A percentile compares a stretch with the other conserved stretches of the same genome.
Evolutionary conservation across 2,329 filamentous ascomycete species (phyloP).

Genomic region (Talaromyces verruculosus): DNA sequence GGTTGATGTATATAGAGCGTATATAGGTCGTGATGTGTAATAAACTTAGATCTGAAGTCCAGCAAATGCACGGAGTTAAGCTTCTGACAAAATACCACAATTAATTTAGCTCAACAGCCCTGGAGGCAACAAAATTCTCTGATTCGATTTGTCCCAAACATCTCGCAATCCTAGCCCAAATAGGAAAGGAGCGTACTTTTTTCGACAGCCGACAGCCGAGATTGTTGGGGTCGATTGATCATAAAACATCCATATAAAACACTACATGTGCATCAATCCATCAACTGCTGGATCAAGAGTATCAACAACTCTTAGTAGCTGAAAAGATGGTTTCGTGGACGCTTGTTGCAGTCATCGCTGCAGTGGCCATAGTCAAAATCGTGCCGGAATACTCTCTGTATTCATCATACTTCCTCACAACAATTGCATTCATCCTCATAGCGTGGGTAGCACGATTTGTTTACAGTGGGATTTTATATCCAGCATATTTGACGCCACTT

Average conservation of each 20-base stretch:
- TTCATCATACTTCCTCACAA: conserved; percentile 32
- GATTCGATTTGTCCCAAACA: neutral
- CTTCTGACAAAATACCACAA: neutral
- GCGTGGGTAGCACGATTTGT: conserved; percentile 29
- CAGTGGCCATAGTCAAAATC: conserved; percentile 4
- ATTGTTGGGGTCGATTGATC: neutral
- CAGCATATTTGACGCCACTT: conserved; percentile 58
- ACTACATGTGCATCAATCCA: neutral
- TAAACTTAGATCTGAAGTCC: neutral
- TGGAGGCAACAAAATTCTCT: neutral
- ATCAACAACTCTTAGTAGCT: neutral
- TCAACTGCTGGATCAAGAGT: neutral
- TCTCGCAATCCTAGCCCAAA: conserved; percentile 1
- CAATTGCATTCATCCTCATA: conserved; percentile 26
- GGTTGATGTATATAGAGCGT: neutral
- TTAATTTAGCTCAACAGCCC: too few species aligned
- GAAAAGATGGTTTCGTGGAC: conserved; percentile 18
- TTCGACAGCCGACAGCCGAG: neutral
- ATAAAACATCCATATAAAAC: neutral
- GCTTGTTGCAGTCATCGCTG: conserved; percentile 2
- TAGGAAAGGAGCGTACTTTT: neutral
- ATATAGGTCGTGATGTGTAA: neutral
- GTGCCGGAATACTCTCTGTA: conserved; percentile 6
- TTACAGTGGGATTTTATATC: conserved; percentile 54
- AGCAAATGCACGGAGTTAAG: neutral